Evolutionary conservation across 345 rosid genomes (phyloP).

Genomic region (Syzygium aromaticum): DNA sequence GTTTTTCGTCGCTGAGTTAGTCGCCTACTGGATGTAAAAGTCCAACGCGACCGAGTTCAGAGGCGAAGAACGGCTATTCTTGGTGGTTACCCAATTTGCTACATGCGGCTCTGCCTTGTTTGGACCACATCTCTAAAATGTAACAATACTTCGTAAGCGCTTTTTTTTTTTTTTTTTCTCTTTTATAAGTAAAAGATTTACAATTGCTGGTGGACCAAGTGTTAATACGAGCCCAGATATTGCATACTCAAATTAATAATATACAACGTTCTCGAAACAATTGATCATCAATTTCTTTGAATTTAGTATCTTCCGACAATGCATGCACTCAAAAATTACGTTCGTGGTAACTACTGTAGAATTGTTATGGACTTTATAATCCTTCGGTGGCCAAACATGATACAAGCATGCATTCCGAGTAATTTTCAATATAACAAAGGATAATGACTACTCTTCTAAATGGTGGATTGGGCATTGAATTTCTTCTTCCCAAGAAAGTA

Average conservation of each 20-base stretch:
- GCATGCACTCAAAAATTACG: not conserved
- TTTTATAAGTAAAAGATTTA: not conserved
- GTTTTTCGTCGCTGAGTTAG: not conserved
- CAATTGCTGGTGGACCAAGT: not conserved
- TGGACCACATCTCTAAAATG: not conserved
- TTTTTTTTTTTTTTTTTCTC: not conserved
- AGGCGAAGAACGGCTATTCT: not conserved
- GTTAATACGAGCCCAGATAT: not conserved
- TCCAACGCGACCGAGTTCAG: not conserved
- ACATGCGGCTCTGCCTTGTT: not conserved
- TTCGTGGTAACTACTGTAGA: not conserved
- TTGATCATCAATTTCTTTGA: not conserved
- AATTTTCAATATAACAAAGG: not conserved
- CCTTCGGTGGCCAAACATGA: not conserved
- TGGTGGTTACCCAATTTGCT: not conserved
- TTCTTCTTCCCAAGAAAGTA: not conserved
- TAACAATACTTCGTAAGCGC: not conserved
- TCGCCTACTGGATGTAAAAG: not conserved
- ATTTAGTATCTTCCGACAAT: not conserved
- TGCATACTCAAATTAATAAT: not conserved
- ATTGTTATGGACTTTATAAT: not conserved
- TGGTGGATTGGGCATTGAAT: not conserved
- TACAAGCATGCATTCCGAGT: not conserved
- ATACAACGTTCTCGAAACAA: not conserved
- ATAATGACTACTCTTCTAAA: not conserved